phyloP scores from a whole-genome alignment of 106 monocot genomes.

The Dactylorhiza incarnata region DNA sequence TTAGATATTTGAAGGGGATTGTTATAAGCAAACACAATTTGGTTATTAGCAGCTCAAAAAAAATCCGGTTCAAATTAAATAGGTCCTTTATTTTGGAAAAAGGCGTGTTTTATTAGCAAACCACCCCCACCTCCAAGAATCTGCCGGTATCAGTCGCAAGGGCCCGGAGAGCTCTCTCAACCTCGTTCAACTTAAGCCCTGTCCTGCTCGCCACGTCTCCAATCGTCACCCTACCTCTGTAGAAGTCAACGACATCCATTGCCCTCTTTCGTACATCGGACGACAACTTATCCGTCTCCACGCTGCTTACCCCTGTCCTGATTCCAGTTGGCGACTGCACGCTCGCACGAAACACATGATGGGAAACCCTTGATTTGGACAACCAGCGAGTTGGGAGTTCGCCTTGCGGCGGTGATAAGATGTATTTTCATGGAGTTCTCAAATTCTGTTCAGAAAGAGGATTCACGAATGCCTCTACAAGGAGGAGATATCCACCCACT shows the following conservation, averaged over 20 bases:
- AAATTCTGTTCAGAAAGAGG: slow-evolving; percentile 24
- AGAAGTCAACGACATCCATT: slow-evolving; percentile 72
- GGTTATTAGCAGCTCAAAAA: too few relatives aligned
- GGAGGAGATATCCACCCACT: slow-evolving; percentile 37
- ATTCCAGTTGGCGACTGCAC: slow-evolving; percentile 37
- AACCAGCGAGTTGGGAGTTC: neutral
- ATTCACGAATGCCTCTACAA: slow-evolving; percentile 18
- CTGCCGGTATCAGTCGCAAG: slow-evolving; percentile 84
- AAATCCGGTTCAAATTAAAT: too few relatives aligned
- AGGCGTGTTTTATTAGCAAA: too few relatives aligned
- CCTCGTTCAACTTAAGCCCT: slow-evolving; percentile 68
- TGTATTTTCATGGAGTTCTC: slow-evolving; percentile 26
- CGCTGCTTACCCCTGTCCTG: slow-evolving; percentile 41
- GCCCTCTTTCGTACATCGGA: slow-evolving; percentile 61
- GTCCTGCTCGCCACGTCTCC: slow-evolving; percentile 77
- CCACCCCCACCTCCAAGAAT: slow-evolving; percentile 99
- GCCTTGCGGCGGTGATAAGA: slow-evolving; percentile 11
- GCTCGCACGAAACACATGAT: slow-evolving; percentile 29
- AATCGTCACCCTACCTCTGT: slow-evolving; percentile 74
- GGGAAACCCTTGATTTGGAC: slow-evolving; percentile 8
- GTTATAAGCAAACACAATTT: too few relatives aligned
- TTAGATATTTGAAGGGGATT: too few relatives aligned
- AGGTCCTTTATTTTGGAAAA: too few relatives aligned
- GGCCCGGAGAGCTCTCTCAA: slow-evolving; percentile 87
- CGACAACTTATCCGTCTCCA: slow-evolving; percentile 80